phyloP scores from a whole-genome alignment of 2,329 filamentous ascomycete species.

The Bipolaris gigantea region DNA sequence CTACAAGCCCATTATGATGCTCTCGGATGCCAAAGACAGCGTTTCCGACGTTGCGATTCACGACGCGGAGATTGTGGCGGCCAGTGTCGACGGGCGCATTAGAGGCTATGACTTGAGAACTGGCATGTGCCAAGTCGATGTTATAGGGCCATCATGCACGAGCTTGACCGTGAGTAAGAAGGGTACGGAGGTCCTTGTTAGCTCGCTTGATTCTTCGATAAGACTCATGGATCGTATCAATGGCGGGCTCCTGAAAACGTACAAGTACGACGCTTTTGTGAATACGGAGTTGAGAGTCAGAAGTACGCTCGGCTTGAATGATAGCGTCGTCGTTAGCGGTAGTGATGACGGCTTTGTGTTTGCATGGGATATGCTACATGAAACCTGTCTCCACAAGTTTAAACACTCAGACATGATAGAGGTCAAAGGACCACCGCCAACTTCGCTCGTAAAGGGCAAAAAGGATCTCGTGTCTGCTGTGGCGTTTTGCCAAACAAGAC shows the following conservation, averaged over 20 bases:
- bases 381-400: constrained; percentile 66
- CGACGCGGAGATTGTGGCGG: constrained; percentile 63
- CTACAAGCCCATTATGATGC: constrained; percentile 69
- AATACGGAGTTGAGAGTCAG: constrained; percentile 76
- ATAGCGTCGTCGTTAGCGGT: constrained; percentile 77
- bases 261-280: constrained; percentile 58
- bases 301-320: constrained; percentile 72
- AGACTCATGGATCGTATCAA: constrained; percentile 78
- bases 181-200: constrained; percentile 73
- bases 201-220: constrained; percentile 73
- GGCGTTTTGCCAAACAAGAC: constrained; percentile 50
- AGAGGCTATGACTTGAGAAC: constrained; percentile 80
- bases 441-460: constrained; percentile 33
- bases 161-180: constrained; percentile 72
- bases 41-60: constrained; percentile 53
- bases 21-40: constrained; percentile 73
- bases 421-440: constrained; percentile 37
- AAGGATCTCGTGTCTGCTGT: constrained; percentile 54
- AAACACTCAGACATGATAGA: constrained; percentile 46
- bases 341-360: constrained; percentile 75
- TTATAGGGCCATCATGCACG: constrained; percentile 64
- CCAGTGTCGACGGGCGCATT: constrained; percentile 82
- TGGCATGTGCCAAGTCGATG: constrained; percentile 59
- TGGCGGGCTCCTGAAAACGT: constrained; percentile 73
- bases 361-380: constrained; percentile 83